phyloP scores from a whole-genome alignment of 768 basidiomycete genomes.

The Cubamyces lactineus region DNA sequence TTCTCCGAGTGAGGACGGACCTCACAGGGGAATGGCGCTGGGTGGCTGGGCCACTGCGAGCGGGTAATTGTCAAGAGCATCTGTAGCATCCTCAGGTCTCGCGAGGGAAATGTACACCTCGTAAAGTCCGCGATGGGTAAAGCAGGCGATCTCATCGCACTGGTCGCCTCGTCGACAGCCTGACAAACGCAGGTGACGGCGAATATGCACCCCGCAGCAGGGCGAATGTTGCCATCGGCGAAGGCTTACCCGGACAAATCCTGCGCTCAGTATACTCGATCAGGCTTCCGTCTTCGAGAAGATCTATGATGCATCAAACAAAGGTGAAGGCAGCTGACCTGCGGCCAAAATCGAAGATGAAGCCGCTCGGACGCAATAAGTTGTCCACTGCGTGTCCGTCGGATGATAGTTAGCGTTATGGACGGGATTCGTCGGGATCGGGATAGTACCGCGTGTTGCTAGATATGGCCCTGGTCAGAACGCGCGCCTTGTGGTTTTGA shows the following conservation, averaged over 20 bases:
- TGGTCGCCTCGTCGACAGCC: conserved; percentile 44
- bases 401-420: conserved; percentile 41
- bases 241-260: conserved; percentile 58
- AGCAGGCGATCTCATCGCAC: conserved; percentile 40
- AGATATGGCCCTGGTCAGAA: conserved; percentile 28
- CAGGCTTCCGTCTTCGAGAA: background rate
- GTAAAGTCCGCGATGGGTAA: conserved; percentile 48
- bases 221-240: conserved; percentile 50
- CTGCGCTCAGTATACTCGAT: conserved; percentile 20
- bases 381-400: background rate
- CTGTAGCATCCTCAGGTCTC: background rate
- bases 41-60: conserved; percentile 44
- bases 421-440: conserved; percentile 49
- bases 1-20: conserved; percentile 44
- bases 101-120: conserved; percentile 42
- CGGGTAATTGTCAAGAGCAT: background rate
- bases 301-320: background rate
- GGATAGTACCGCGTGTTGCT: conserved; percentile 36
- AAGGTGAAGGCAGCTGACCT: conserved; percentile 5
- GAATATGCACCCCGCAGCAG: conserved; percentile 46
- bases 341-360: conserved; percentile 25
- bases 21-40: conserved; percentile 49
- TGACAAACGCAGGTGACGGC: conserved; percentile 49
- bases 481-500: background rate
- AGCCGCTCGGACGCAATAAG: conserved; percentile 10